Evolutionary conservation across 2,329 filamentous ascomycete genomes (phyloP).

Genomic region (Fusarium sp.): DNA sequence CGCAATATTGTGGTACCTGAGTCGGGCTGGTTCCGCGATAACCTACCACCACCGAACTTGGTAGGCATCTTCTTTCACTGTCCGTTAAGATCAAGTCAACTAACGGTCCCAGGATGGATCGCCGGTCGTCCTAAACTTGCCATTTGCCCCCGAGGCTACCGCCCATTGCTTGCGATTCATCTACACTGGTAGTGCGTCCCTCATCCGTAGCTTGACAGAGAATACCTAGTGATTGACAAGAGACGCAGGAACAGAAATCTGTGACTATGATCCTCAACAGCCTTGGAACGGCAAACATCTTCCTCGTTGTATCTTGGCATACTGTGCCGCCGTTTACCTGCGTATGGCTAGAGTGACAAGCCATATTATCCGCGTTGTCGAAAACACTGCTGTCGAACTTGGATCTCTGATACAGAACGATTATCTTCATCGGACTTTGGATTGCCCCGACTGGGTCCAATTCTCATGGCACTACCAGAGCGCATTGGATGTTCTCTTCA

Average conservation of each 20-base stretch:
- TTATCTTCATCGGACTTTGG: constrained; percentile 28
- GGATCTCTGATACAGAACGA: constrained; percentile 31
- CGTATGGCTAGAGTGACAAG: constrained; percentile 45
- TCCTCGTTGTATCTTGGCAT: constrained; percentile 49
- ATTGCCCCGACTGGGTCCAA: constrained; percentile 30
- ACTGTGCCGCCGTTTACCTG: constrained; percentile 48
- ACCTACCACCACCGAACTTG: constrained; percentile 45
- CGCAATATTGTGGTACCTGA: constrained; percentile 50
- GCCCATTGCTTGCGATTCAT: constrained; percentile 51
- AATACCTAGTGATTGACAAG: constrained; percentile 4
- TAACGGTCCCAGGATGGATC: constrained; percentile 44
- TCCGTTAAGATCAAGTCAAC: not conserved
- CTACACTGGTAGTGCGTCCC: constrained; percentile 50
- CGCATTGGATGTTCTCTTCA: constrained; percentile 47
- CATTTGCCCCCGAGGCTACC: constrained; percentile 42
- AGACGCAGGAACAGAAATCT: constrained; percentile 45
- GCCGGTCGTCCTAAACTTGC: constrained; percentile 43
- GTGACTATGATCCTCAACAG: constrained; percentile 38
- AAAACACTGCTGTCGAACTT: constrained; percentile 43
- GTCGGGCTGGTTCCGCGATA: constrained; percentile 51
- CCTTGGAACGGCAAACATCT: constrained; percentile 48
- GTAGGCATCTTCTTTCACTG: constrained; percentile 33
- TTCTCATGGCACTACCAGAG: constrained; percentile 46
- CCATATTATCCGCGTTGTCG: constrained; percentile 45
- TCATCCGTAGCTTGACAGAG: not conserved